Percentiles rank a stretch among this genome's conserved stretches.
Evolutionary conservation across 1,139 yeast species (phyloP).

Genomic region (Spencermartinsiella ligniputridi): DNA sequence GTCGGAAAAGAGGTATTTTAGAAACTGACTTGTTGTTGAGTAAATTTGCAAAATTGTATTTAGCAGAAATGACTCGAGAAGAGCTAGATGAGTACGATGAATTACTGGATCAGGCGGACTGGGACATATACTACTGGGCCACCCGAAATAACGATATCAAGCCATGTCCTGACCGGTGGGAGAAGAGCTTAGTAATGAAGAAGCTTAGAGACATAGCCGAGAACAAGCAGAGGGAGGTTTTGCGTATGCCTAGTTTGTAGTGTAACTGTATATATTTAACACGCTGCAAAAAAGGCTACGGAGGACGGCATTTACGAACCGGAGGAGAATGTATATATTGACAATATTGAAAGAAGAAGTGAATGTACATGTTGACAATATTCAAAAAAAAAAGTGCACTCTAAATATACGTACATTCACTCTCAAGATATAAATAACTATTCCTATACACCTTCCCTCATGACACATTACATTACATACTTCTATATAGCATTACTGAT

Average conservation of each 20-base stretch:
- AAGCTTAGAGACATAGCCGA: conserved; percentile 69
- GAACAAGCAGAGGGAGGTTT: conserved; percentile 65
- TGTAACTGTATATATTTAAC: conserved; percentile 1
- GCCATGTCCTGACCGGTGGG: conserved; percentile 86
- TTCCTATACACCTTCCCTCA: no score
- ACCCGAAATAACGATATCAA: conserved; percentile 74
- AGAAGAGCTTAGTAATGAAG: conserved; percentile 57
- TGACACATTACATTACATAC: conserved; percentile 1
- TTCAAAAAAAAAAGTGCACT: no score
- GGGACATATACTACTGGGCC: conserved; percentile 99
- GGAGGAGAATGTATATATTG: no score
- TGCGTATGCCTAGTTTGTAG: conserved; percentile 76
- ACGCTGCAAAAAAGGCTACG: no score
- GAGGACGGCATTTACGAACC: no score
- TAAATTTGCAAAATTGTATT: conserved; percentile 74
- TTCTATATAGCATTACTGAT: not conserved
- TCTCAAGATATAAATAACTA: not conserved
- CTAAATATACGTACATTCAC: no score
- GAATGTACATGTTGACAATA: no score
- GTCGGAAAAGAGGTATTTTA: conserved; percentile 90
- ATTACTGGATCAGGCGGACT: conserved; percentile 86
- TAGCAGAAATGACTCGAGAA: conserved; percentile 53
- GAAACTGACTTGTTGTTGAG: conserved; percentile 86
- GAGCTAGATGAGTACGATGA: conserved; percentile 83
- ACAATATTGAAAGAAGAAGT: no score